These are phyloP conservation scores for Aspergillus uvarum DNA, from an alignment of 2,329 filamentous ascomycete species.

Conservation along the genomic window DNA sequence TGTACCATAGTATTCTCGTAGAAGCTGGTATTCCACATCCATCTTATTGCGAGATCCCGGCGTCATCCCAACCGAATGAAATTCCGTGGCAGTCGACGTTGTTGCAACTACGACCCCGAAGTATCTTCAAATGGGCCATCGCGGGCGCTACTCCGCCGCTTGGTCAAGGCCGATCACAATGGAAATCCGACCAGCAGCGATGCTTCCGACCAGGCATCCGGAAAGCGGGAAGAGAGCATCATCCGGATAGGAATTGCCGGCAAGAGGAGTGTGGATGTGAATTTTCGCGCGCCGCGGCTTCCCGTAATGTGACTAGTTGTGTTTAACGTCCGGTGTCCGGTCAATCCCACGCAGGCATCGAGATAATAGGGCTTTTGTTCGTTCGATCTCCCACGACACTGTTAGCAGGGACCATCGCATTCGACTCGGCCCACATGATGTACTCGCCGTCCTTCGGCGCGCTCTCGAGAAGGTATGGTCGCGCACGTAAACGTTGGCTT, in stretches of 20 bases:
- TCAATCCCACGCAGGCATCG: conserved; percentile 47
- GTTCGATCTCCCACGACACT: conserved; percentile 48
- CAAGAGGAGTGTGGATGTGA: neutral
- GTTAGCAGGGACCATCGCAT: conserved; percentile 50
- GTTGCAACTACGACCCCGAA: conserved; percentile 50
- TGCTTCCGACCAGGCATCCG: conserved; percentile 39
- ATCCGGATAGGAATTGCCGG: conserved; percentile 20
- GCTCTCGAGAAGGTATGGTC: conserved; percentile 43
- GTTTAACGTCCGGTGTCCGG: conserved; percentile 34
- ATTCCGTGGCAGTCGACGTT: conserved; percentile 45
- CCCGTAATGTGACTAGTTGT: conserved; percentile 30
- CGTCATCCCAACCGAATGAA: conserved; percentile 39
- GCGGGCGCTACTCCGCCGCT: conserved; percentile 8
- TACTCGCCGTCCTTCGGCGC: conserved; percentile 40
- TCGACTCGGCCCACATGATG: conserved; percentile 48
- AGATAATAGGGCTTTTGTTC: conserved; percentile 50
- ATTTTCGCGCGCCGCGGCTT: conserved; percentile 17
- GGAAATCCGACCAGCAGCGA: conserved; percentile 35
- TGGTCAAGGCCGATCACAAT: conserved; percentile 37
- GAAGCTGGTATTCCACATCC: neutral
- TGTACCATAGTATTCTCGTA: neutral
- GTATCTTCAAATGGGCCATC: conserved; percentile 41
- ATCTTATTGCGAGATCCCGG: conserved; percentile 38
- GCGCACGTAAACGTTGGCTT: conserved; percentile 47
- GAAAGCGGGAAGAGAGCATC: conserved; percentile 40